phyloP scores from a whole-genome alignment of 202 grass and related monocot genomes.

The Bolboschoenoplectus hybrid region DNA sequence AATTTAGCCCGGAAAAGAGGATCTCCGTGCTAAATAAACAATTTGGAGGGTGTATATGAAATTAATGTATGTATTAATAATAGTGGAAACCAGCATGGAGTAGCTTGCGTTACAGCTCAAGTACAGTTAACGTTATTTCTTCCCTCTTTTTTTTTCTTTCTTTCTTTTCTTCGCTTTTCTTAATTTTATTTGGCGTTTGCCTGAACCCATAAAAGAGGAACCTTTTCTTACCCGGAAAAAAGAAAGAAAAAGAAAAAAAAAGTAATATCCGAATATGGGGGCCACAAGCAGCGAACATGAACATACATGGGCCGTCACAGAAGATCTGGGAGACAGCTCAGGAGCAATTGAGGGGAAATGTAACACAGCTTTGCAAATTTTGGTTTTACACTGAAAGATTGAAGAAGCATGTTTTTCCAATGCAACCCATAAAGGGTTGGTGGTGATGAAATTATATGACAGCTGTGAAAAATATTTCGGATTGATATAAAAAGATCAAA shows the following conservation, averaged over 20 bases:
- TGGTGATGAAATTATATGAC: neutral
- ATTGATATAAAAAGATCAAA: neutral
- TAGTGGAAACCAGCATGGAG: neutral
- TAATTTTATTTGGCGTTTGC: neutral
- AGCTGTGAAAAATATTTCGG: neutral
- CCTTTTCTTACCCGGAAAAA: neutral
- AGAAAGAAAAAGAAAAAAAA: neutral
- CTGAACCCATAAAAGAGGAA: neutral
- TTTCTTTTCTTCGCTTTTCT: neutral
- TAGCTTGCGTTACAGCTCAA: slow-evolving; percentile 16
- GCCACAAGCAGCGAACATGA: neutral
- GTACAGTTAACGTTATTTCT: slow-evolving; percentile 19
- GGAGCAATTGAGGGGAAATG: neutral
- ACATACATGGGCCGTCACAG: neutral
- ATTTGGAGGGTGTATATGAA: neutral
- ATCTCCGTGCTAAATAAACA: neutral
- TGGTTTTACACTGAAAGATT: neutral
- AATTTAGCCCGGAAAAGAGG: neutral
- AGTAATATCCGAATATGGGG: neutral
- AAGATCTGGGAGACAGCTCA: neutral
- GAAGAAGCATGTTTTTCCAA: neutral
- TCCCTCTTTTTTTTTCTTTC: neutral
- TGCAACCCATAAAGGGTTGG: neutral
- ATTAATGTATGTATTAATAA: neutral
- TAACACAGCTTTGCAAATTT: neutral